phyloP scores from a whole-genome alignment of 1,139 yeast genomes.

The Hyphopichia burtonii region DNA sequence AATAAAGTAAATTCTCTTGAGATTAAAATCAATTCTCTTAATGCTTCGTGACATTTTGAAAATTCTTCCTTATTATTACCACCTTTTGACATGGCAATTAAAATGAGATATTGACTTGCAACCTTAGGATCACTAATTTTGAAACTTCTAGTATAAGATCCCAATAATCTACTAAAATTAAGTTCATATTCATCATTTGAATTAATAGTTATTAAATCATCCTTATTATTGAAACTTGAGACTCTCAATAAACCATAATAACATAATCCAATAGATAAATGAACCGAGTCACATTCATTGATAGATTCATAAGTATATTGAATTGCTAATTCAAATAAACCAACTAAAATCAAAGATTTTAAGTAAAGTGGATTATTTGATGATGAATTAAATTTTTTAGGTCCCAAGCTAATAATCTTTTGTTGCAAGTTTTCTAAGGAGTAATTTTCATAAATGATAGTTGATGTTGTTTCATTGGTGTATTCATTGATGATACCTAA shows the following conservation, averaged over 20 bases:
- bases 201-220: conserved; percentile 33
- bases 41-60: conserved; percentile 70
- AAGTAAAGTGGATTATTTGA: conserved; percentile 73
- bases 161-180: conserved; percentile 59
- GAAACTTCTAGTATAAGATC: conserved; percentile 76
- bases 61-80: conserved; percentile 44
- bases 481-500: conserved; percentile 68
- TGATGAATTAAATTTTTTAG: conserved; percentile 64
- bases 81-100: conserved; percentile 58
- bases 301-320: conserved; percentile 60
- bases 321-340: conserved; percentile 81
- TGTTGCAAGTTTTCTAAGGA: conserved; percentile 73
- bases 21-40: conserved; percentile 80
- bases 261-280: conserved; percentile 78
- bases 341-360: conserved; percentile 71
- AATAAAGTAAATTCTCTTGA: conserved; percentile 81
- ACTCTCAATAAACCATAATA: conserved; percentile 72
- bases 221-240: conserved; percentile 26
- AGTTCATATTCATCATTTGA: conserved; percentile 42
- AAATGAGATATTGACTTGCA: conserved; percentile 82
- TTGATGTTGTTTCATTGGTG: conserved; percentile 31
- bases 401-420: conserved; percentile 69
- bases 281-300: conserved; percentile 86
- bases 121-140: conserved; percentile 84
- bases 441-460: conserved; percentile 69